Evolutionary conservation across 139 green algal species (phyloP).

Genomic region (Tetradesmus lagerheimii): DNA sequence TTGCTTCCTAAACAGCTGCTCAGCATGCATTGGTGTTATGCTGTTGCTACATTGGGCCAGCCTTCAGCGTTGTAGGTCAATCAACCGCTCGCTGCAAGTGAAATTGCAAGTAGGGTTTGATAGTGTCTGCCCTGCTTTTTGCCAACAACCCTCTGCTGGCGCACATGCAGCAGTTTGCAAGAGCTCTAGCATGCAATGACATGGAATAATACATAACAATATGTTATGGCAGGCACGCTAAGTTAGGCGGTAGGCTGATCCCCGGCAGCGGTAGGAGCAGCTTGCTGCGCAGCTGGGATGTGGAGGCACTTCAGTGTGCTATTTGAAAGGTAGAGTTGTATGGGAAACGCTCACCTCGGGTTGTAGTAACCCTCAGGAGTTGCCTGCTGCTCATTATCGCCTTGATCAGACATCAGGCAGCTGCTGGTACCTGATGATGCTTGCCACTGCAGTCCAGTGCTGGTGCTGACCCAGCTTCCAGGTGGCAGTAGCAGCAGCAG

Average conservation of each 20-base stretch:
- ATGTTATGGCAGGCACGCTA: no score
- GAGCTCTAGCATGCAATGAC: no score
- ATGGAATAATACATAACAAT: no score
- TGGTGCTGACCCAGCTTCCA: background rate
- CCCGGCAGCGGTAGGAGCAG: no score
- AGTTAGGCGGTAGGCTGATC: no score
- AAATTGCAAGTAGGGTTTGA: background rate
- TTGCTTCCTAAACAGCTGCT: background rate
- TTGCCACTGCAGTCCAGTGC: background rate
- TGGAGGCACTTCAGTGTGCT: no score
- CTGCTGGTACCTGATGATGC: background rate
- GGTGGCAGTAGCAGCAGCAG: background rate
- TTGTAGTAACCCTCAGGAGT: slow-evolving; percentile 17
- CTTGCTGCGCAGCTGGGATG: no score
- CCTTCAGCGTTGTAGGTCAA: background rate
- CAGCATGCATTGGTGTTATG: no score
- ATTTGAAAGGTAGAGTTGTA: background rate
- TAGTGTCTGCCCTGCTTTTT: background rate
- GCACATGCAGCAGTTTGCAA: no score
- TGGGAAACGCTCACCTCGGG: background rate
- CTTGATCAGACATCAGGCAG: slow-evolving; percentile 1
- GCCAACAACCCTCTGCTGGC: no score
- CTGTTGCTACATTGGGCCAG: background rate
- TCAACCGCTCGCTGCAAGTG: background rate
- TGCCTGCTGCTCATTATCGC: background rate